phyloP scores from a whole-genome alignment of 1,284 basidiomycete species.

The Rhodotorula sp. region DNA sequence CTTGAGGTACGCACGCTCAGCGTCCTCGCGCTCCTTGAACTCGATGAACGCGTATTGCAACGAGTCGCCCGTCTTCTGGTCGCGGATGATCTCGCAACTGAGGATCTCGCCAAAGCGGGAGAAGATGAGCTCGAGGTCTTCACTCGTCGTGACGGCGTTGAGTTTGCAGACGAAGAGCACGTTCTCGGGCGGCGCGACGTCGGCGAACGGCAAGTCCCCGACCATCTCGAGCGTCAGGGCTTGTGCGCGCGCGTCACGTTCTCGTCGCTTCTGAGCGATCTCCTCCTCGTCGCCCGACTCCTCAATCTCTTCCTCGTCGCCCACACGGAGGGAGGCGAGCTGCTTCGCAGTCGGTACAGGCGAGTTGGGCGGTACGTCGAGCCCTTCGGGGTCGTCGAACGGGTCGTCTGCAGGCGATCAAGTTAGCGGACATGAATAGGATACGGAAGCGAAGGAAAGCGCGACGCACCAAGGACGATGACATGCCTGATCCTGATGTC shows the following conservation, averaged over 20 bases:
- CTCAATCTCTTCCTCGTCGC: slow-evolving; percentile 74
- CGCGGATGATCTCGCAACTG: slow-evolving; percentile 94
- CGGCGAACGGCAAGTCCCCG: slow-evolving; percentile 95
- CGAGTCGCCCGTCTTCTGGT: slow-evolving; percentile 92
- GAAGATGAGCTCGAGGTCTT: slow-evolving; percentile 96
- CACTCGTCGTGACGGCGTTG: slow-evolving; percentile 90
- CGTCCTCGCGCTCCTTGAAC: slow-evolving; percentile 87
- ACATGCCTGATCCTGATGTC: slow-evolving; percentile 91
- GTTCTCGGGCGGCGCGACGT: slow-evolving; percentile 96
- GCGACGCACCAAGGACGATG: slow-evolving; percentile 74
- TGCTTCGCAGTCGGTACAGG: slow-evolving; percentile 58
- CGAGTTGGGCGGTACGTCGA: slow-evolving; percentile 69
- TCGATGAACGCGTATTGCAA: slow-evolving; percentile 99
- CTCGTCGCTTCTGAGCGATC: slow-evolving; percentile 71
- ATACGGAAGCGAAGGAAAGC: not conserved
- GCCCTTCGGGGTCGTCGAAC: slow-evolving; percentile 77
- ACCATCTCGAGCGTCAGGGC: slow-evolving; percentile 99
- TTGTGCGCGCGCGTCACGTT: slow-evolving; percentile 83
- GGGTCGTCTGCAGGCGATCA: slow-evolving; percentile 68
- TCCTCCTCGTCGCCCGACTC: slow-evolving; percentile 60
- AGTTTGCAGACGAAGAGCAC: slow-evolving; percentile 98
- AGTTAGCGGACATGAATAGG: too few relatives aligned
- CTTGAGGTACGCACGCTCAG: slow-evolving; percentile 98
- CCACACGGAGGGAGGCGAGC: slow-evolving; percentile 63
- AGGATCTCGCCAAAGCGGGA: slow-evolving; percentile 91